Evolutionary conservation across 106 monocot genomes (phyloP).

Genomic region (Dendrobium nobile): DNA sequence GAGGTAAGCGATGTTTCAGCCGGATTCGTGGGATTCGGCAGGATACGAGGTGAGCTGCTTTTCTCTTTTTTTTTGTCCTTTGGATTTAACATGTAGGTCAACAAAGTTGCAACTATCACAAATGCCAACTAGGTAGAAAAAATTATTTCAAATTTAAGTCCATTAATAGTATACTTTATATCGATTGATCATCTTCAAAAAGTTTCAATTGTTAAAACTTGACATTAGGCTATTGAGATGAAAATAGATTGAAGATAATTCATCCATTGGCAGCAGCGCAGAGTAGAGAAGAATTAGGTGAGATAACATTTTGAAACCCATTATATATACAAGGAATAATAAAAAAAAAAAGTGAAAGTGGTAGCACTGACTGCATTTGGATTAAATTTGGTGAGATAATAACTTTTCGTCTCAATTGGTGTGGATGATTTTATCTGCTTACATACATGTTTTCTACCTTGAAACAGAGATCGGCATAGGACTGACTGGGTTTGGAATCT

Average conservation of each 20-base stretch:
- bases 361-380: background rate
- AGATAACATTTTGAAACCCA: too few relatives aligned
- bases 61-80: too few relatives aligned
- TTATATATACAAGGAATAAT: background rate
- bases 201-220: background rate
- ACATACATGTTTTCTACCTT: background rate
- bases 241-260: background rate
- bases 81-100: too few relatives aligned
- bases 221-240: background rate
- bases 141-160: too few relatives aligned
- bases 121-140: too few relatives aligned
- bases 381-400: background rate
- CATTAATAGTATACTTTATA: background rate
- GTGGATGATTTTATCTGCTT: background rate
- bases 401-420: background rate
- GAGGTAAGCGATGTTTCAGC: too few relatives aligned
- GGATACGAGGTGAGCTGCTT: too few relatives aligned
- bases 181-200: background rate
- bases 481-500: constrained; percentile 85
- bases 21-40: too few relatives aligned
- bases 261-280: too few relatives aligned
- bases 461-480: constrained; percentile 84
- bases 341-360: background rate
- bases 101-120: too few relatives aligned
- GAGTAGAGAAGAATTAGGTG: too few relatives aligned